Evolutionary conservation across 2,329 filamentous ascomycete species (phyloP).

Genomic region (Helotiales sp.): DNA sequence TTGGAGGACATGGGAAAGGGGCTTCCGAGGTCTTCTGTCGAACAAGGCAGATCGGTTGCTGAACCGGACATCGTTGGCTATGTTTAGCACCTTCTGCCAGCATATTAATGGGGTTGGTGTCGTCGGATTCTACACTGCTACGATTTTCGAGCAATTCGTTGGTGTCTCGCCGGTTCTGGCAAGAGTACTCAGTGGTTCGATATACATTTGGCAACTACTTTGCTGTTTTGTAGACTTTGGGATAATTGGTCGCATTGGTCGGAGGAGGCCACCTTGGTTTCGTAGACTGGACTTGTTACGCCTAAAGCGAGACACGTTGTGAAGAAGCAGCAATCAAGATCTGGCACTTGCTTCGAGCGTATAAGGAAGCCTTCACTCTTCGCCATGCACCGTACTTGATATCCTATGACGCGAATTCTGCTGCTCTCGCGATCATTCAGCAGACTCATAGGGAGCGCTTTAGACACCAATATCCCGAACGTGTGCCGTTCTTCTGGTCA

Average conservation of each 20-base stretch:
- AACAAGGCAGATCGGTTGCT: conserved; percentile 50
- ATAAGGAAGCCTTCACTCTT: neutral
- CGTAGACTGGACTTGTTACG: neutral
- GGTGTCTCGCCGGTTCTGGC: conserved; percentile 9
- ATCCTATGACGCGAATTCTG: neutral
- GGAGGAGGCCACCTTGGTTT: conserved; percentile 43
- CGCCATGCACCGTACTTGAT: neutral
- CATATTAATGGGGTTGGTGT: conserved; percentile 36
- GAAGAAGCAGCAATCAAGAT: neutral
- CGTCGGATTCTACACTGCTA: conserved; percentile 17
- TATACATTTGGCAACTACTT: conserved; percentile 25
- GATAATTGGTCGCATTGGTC: conserved; percentile 55
- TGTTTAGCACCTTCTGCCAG: conserved; percentile 48
- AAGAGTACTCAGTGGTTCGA: conserved; percentile 24
- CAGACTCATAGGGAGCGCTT: neutral
- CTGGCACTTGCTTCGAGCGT: neutral
- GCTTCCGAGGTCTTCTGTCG: conserved; percentile 43
- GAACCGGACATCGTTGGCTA: conserved; percentile 48
- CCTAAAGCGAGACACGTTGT: neutral
- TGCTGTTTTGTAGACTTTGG: neutral
- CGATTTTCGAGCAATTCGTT: conserved; percentile 13
- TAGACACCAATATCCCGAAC: neutral
- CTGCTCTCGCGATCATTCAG: neutral
- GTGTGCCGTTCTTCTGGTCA: neutral
- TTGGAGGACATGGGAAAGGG: conserved; percentile 58